Conservation (phyloP, 2,329 filamentous ascomycete species). For the Alternaria postmessia region DNA sequence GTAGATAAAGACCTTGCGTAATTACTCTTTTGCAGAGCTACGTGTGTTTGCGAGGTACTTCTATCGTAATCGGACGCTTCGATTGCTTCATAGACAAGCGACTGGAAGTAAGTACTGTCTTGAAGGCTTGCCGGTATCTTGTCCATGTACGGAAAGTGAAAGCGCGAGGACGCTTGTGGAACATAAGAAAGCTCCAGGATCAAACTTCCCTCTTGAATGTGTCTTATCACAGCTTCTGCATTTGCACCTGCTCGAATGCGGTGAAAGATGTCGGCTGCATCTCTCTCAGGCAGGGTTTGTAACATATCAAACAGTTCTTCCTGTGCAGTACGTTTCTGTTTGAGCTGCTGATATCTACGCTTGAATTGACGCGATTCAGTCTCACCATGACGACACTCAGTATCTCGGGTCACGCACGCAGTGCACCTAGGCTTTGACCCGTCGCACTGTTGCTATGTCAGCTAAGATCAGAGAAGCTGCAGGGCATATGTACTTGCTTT, state of each 20-base stretch:
- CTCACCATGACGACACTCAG: constrained; percentile 16
- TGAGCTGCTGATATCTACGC: constrained; percentile 14
- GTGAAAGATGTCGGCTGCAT: constrained; percentile 21
- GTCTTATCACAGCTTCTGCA: constrained; percentile 16
- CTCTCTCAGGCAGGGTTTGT: constrained; percentile 17
- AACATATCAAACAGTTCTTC: constrained; percentile 23
- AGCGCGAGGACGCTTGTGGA: constrained; percentile 23
- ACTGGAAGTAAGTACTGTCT: constrained; percentile 19
- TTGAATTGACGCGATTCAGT: constrained; percentile 11
- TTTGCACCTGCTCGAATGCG: constrained; percentile 25
- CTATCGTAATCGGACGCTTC: neutral
- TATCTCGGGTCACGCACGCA: constrained; percentile 12
- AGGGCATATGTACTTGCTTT: constrained; percentile 10
- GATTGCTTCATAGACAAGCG: constrained; percentile 17
- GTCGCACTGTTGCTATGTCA: constrained; percentile 17
- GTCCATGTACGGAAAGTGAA: constrained; percentile 23
- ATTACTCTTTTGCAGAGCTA: constrained; percentile 3
- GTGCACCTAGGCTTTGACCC: constrained; percentile 15
- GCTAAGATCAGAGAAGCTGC: neutral
- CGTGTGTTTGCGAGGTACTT: neutral
- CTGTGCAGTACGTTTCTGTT: constrained; percentile 13
- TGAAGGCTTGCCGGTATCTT: constrained; percentile 13
- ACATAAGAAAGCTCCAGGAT: constrained; percentile 20
- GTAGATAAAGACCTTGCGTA: constrained; percentile 27
- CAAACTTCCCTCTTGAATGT: constrained; percentile 20